Evolutionary conservation across 805 yeast species (phyloP), one percentile per base, ranked within the genome.

Genomic region (Candida corydali): DNA sequence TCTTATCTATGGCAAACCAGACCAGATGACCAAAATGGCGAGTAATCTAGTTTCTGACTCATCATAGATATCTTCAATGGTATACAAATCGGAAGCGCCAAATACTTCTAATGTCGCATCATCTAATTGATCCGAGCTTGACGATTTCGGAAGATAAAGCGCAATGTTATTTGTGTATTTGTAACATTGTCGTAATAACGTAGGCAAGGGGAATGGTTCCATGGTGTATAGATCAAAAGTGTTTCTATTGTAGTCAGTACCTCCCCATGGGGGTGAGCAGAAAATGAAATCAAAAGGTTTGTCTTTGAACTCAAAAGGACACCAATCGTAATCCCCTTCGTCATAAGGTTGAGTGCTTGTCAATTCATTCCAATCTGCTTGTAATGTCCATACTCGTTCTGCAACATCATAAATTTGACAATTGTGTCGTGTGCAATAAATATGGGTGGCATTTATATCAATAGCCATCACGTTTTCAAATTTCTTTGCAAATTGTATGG

Each of bases 191-290:
- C 34, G 32, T 18, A 81, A 54, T 6, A 82, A 51, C 20, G 59
- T 55, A 15, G 66, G 62, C 8, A 82, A 42, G 2, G 67, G 59
- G 29, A 79, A 55, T 0, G 88, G 88, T 30, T 56, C 46, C 44
- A 61, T 54, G 8, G 54, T 41, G 26, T 59, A 57, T 16, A 81
- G 54, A 44, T 80, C 79, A 54, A 72, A 81, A 2, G 37, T 38
- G 2, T 46, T 43, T 17, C 55, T 48, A 33, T 61, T 58, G 54
- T 85, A 86, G 2, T 58, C 52, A 0, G 86, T 83, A 0, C 95
- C 95, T 23, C 93, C 94, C 95, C 94, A 86, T 0, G 94, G 94
- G 1, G 94, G 94, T 1, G 91, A 82, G n/a, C 78, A 71, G 59
- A 82, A 85, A 8, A 77, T 67, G 34, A 80, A 64, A 45, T 77